These are phyloP conservation scores for Ascochyta koolunga DNA, from an alignment of 2,329 filamentous ascomycete species.

Conservation along the genomic window DNA sequence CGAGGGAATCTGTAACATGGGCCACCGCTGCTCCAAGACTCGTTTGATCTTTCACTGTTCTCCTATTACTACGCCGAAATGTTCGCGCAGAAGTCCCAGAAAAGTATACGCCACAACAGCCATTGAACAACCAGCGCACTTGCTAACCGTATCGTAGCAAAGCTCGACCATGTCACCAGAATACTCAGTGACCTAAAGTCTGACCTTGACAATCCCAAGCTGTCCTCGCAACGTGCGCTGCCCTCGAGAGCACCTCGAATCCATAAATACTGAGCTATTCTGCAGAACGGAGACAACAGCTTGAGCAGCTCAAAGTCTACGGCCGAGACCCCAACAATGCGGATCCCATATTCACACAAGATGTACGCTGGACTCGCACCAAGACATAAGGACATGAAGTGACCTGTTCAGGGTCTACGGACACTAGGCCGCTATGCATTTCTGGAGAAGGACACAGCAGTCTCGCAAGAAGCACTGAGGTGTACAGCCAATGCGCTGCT, in stretches of 20 bases:
- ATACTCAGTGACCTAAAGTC: constrained; percentile 67
- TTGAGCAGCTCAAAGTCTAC: constrained; percentile 75
- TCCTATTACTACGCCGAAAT: not conserved
- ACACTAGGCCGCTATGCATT: constrained; percentile 77
- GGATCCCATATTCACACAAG: constrained; percentile 81
- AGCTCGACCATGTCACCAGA: constrained; percentile 70
- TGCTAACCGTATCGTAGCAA: constrained; percentile 55
- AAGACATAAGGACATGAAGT: constrained; percentile 10
- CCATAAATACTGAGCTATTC: not conserved
- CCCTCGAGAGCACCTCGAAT: not conserved
- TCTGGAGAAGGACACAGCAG: constrained; percentile 63
- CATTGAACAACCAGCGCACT: too few species aligned
- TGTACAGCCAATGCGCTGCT: constrained; percentile 86
- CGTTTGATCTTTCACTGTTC: not conserved
- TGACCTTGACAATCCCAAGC: constrained; percentile 65
- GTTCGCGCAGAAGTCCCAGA: constrained; percentile 21
- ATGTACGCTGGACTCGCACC: constrained; percentile 57
- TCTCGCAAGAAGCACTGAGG: constrained; percentile 75
- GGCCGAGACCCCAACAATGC: constrained; percentile 75
- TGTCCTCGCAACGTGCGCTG: constrained; percentile 65
- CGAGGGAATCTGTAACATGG: constrained; percentile 3
- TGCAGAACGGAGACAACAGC: constrained; percentile 65
- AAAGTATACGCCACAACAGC: constrained; percentile 18
- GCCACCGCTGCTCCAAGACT: not conserved
- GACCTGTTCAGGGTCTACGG: constrained; percentile 68